A percentile compares a stretch with the other conserved stretches of the same genome.
Evolutionary conservation across 768 basidiomycete genomes (phyloP).

Genomic region (Pleurotus giganteus): DNA sequence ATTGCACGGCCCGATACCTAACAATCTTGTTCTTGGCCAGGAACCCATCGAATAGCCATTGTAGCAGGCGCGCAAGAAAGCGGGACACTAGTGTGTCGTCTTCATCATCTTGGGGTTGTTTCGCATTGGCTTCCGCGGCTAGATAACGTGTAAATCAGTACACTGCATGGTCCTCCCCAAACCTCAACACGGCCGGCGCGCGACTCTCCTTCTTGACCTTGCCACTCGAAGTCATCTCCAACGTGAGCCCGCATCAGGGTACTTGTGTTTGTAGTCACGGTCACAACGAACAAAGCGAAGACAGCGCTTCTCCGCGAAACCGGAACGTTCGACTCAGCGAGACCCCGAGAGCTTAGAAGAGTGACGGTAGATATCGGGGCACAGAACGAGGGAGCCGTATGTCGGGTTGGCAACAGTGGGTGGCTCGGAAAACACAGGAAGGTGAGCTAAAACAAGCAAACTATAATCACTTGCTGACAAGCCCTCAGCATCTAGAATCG

Average conservation of each 20-base stretch:
- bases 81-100: constrained; percentile 70
- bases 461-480: too few relatives aligned
- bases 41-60: constrained; percentile 80
- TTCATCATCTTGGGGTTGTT: constrained; percentile 50
- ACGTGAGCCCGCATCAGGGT: constrained; percentile 72
- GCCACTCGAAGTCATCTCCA: constrained; percentile 71
- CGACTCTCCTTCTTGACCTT: constrained; percentile 51
- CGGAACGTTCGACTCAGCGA: constrained; percentile 82
- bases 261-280: constrained; percentile 69
- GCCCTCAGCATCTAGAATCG: too few relatives aligned
- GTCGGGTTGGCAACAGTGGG: too few relatives aligned
- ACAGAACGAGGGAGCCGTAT: too few relatives aligned
- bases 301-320: constrained; percentile 94
- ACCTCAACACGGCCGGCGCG: too few relatives aligned
- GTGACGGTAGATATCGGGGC: too few relatives aligned
- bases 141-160: too few relatives aligned
- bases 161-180: too few relatives aligned
- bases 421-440: too few relatives aligned
- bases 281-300: constrained; percentile 83
- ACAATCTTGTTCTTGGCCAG: constrained; percentile 88
- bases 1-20: constrained; percentile 75
- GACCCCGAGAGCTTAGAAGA: too few relatives aligned
- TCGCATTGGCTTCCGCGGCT: constrained; percentile 26
- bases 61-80: constrained; percentile 65
- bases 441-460: too few relatives aligned